phyloP scores from a whole-genome alignment of 306 rosid genomes.

The Vigna angularis region DNA sequence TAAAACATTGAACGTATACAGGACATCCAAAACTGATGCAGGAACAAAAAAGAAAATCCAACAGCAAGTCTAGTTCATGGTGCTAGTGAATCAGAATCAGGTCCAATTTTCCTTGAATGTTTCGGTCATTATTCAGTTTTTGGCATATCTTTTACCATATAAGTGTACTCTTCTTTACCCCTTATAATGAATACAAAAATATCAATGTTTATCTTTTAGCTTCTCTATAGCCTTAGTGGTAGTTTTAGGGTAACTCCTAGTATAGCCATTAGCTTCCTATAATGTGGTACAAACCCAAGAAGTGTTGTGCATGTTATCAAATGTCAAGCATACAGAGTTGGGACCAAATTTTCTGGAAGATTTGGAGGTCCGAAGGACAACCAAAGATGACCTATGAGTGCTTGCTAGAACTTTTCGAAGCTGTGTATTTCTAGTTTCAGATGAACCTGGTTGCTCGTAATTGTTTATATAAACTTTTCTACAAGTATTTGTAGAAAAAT shows the following conservation, averaged over 20 bases:
- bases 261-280: no score
- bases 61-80: neutral
- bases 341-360: neutral
- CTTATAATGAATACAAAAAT: no score
- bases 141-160: no score
- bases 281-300: neutral
- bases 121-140: neutral
- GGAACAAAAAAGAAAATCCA: neutral
- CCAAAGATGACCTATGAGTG: neutral
- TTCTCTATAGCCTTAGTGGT: no score
- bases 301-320: neutral
- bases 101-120: conserved; percentile 12
- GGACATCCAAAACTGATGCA: neutral
- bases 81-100: conserved; percentile 16
- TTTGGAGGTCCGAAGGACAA: neutral
- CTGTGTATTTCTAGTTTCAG: conserved; percentile 9
- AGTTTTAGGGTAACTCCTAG: no score
- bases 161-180: no score
- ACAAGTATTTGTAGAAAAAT: neutral
- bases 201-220: no score
- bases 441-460: neutral
- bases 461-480: neutral
- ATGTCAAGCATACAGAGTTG: no score
- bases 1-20: conserved; percentile 11
- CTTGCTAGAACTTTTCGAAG: neutral